Conservation (phyloP, 352 stramenopile genomes). For the Phytophthora ramorum region DNA sequence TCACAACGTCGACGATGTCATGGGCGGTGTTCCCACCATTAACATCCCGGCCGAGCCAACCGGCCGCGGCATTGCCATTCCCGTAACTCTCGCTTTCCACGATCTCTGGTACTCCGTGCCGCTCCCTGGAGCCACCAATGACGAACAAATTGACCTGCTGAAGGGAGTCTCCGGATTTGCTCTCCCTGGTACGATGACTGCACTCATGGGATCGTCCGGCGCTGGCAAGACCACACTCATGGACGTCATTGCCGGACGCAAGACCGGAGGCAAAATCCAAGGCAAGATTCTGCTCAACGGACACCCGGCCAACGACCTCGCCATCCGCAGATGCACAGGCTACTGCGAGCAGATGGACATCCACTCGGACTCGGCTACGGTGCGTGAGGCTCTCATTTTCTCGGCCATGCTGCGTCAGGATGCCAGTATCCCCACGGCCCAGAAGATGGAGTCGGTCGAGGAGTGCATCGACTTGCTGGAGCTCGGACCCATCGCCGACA, state of each 20-base stretch:
- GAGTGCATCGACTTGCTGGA: constrained; percentile 44
- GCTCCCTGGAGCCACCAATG: constrained; percentile 25
- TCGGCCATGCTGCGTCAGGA: constrained; percentile 74
- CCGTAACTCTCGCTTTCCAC: constrained; percentile 46
- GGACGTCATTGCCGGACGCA: constrained; percentile 44
- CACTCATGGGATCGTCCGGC: constrained; percentile 62
- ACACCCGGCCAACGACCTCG: constrained; percentile 47
- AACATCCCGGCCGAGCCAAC: constrained; percentile 19
- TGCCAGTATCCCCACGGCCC: constrained; percentile 29
- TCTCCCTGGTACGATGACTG: constrained; percentile 51
- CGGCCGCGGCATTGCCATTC: constrained; percentile 29
- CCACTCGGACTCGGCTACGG: constrained; percentile 48
- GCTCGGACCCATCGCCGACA: constrained; percentile 25
- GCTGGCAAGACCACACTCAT: too few relatives aligned
- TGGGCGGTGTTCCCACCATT: constrained; percentile 23
- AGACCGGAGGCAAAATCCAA: constrained; percentile 35
- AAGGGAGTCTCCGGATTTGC: constrained; percentile 50
- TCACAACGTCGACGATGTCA: constrained; percentile 15
- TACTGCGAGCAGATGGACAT: constrained; percentile 26
- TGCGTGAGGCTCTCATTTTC: constrained; percentile 89
- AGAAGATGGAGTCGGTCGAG: constrained; percentile 43
- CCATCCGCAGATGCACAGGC: constrained; percentile 28
- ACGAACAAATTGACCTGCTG: constrained; percentile 50
- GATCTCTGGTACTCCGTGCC: constrained; percentile 54
- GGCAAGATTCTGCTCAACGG: constrained; percentile 91